Base-by-base conservation (phyloP, 305 asterid species). In the Fraxinus platypoda region DNA sequence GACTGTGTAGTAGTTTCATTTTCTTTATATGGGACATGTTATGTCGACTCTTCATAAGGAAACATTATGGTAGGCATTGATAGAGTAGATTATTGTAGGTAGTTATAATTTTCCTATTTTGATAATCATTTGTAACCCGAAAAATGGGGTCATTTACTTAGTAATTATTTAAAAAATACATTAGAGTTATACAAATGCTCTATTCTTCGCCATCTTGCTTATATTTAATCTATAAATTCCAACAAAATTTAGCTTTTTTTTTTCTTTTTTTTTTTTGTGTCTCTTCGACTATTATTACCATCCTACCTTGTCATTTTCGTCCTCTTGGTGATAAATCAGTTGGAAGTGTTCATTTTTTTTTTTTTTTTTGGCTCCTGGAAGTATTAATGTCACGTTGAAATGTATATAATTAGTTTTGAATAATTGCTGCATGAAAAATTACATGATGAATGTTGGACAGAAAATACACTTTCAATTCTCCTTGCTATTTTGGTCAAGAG, bases 1-100 rank as follows among this genome's bases (percentile, higher is more conserved):
- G 91, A 70, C 83, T 85, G 87, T 83, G 85, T 17, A 87, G 57
- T 64, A 8, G 72, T 23, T 64, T 30, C 11, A 1, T 28, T 70
- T 15, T 30, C 37, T 70, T 70, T 6, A 30, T 6, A 12, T 31
- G 30, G 21, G 75, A 15, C 33, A 70, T 6, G 6, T 70, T 15
- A 30, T 66, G 33, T 26, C 31, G 4, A 25, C 11, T 66, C 1
- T 25, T 66, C 6, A 9, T 26, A 66, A 12, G 35, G 19, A 66
- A 64, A 26, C 15, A 66, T 12, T 66, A 9, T 23, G 74, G 19
- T 11, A 25, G 34, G 74, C 38, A 70, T 70, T 30, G 75, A 28
- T 30, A 30, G 38, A 4, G 41, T 30, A 30, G 19, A 70, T 30
- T 5, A 19, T 57, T 19, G 31, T 62, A 21, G 72, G 71, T 21